Evolutionary conservation across 257 asterid genomes (phyloP).

Genomic region (Plantago elongata): DNA sequence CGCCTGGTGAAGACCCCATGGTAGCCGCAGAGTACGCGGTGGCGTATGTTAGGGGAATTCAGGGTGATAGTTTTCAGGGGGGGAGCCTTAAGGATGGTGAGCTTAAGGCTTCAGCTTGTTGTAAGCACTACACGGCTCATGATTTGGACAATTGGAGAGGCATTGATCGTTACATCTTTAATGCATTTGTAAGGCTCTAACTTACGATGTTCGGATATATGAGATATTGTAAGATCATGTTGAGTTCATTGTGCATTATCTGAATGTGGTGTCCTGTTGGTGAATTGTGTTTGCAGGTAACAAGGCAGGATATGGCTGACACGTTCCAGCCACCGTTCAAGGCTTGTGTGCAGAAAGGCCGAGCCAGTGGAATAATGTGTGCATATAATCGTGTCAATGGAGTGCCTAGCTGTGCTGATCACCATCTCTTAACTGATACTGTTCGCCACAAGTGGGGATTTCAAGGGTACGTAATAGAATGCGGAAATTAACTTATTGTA

Average conservation of each 20-base stretch:
- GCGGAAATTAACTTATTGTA: background rate
- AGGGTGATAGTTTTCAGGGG: constrained; percentile 65
- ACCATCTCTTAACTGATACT: constrained; percentile 38
- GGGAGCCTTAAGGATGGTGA: constrained; percentile 37
- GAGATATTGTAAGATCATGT: background rate
- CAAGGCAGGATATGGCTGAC: constrained; percentile 65
- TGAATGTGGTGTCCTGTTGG: background rate
- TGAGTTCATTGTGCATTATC: background rate
- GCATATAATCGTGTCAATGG: constrained; percentile 69
- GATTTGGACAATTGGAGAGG: constrained; percentile 72
- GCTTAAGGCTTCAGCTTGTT: constrained; percentile 69
- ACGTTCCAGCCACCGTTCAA: constrained; percentile 68
- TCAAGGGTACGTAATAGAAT: constrained; percentile 40
- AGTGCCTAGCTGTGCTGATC: constrained; percentile 62
- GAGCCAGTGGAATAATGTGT: constrained; percentile 66
- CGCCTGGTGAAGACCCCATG: constrained; percentile 73
- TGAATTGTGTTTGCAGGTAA: constrained; percentile 35
- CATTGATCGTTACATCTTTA: constrained; percentile 43
- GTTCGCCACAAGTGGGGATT: constrained; percentile 71
- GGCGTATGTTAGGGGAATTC: constrained; percentile 69
- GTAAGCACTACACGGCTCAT: constrained; percentile 73
- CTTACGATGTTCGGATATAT: background rate
- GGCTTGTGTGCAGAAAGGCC: constrained; percentile 55
- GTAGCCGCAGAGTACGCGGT: constrained; percentile 54
- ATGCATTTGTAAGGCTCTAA: constrained; percentile 42